A percentile compares a stretch with the other conserved stretches of the same genome.
phyloP scores from a whole-genome alignment of 179 eudicot genomes.

The Beta macrorhiza region DNA sequence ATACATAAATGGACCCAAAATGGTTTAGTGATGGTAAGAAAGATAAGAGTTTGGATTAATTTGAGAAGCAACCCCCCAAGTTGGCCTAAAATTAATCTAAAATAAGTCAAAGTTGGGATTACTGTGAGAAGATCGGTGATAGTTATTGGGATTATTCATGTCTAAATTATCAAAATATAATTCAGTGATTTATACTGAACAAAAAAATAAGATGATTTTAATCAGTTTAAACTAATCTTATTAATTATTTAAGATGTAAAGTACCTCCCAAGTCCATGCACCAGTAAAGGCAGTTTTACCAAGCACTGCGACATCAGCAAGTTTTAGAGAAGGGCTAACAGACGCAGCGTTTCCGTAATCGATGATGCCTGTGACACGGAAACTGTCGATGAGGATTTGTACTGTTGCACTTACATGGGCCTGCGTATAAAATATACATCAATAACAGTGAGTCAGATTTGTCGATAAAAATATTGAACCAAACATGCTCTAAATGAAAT shows the following conservation, averaged over 20 bases:
- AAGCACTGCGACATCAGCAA: slow-evolving; percentile 15
- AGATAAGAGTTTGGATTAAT: no score
- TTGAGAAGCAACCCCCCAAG: no score
- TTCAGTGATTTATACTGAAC: no score
- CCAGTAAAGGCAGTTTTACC: not conserved
- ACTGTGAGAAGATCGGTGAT: no score
- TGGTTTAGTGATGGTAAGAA: no score
- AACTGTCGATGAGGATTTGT: not conserved
- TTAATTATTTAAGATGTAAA: not conserved
- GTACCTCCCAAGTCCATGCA: slow-evolving; percentile 7
- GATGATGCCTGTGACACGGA: not conserved
- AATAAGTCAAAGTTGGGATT: no score
- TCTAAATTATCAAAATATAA: no score
- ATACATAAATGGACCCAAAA: no score
- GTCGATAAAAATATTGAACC: not conserved
- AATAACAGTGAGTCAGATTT: not conserved
- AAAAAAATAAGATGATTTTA: no score
- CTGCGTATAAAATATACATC: not conserved
- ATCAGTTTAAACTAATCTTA: no score
- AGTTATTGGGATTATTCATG: no score
- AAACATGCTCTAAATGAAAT: not conserved
- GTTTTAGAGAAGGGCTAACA: not conserved
- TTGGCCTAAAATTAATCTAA: no score
- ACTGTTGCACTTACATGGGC: slow-evolving; percentile 6
- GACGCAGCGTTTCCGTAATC: slow-evolving; percentile 6